Evolutionary conservation across 2,329 filamentous ascomycete species (phyloP).

Genomic region (Hypocrella siamensis): DNA sequence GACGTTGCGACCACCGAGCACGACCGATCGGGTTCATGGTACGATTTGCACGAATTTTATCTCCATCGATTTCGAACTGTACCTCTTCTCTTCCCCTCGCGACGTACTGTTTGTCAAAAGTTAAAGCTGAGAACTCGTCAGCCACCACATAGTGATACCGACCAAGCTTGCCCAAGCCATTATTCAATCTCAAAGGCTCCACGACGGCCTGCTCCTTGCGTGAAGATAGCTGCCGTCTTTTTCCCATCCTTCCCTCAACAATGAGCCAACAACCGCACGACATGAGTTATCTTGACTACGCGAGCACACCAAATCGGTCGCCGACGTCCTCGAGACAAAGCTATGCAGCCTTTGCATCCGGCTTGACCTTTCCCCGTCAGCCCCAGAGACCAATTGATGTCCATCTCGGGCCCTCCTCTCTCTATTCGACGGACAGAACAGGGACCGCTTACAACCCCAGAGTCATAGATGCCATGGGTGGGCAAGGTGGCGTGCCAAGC

Average conservation of each 20-base stretch:
- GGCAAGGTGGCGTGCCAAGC: slow-evolving; percentile 22
- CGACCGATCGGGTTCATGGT: no score
- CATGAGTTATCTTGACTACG: slow-evolving; percentile 56
- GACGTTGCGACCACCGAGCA: no score
- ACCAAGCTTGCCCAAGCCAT: no score
- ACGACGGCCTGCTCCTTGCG: not conserved
- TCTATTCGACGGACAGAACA: slow-evolving; percentile 59
- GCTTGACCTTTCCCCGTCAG: slow-evolving; percentile 26
- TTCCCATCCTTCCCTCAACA: slow-evolving; percentile 4
- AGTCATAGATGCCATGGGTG: slow-evolving; percentile 33
- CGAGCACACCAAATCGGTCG: slow-evolving; percentile 40
- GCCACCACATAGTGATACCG: no score
- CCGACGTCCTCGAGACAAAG: slow-evolving; percentile 55
- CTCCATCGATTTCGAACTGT: not conserved
- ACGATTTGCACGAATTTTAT: no score
- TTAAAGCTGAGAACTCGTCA: not conserved
- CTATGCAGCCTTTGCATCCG: slow-evolving; percentile 33
- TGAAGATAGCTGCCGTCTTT: not conserved
- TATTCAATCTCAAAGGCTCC: no score
- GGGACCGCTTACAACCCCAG: slow-evolving; percentile 43
- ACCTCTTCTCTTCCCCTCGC: not conserved
- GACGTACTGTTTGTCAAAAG: not conserved
- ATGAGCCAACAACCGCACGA: slow-evolving; percentile 40
- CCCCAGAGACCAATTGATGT: slow-evolving; percentile 67
- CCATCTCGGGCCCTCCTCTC: slow-evolving; percentile 42